Evolutionary conservation across 108 stramenopile genomes (phyloP).

Genomic region (Schizochytrium sp.): DNA sequence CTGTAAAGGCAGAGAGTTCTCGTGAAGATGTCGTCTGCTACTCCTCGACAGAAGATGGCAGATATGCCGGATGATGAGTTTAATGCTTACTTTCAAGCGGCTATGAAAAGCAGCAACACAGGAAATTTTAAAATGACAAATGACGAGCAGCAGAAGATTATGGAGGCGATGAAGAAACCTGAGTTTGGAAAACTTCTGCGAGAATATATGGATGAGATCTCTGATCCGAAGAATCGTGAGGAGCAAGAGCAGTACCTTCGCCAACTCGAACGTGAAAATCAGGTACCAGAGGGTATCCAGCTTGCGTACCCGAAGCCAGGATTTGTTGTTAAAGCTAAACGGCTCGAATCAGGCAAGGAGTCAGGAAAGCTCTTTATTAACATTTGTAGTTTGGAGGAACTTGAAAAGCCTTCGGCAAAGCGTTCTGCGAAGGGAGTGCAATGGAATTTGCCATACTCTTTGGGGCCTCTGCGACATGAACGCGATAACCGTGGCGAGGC

Average conservation of each 20-base stretch:
- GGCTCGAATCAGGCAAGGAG: slow-evolving; percentile 51
- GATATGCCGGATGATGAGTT: slow-evolving; percentile 53
- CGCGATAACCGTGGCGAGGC: slow-evolving; percentile 69
- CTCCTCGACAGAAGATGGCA: not conserved
- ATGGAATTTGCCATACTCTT: slow-evolving; percentile 76
- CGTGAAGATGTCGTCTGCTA: not conserved
- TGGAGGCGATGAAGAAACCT: slow-evolving; percentile 74
- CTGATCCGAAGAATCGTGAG: slow-evolving; percentile 76
- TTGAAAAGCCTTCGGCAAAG: slow-evolving; percentile 66
- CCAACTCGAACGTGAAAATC: slow-evolving; percentile 72
- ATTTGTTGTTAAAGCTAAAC: slow-evolving; percentile 76
- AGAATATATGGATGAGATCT: slow-evolving; percentile 77
- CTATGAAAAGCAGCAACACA: not conserved
- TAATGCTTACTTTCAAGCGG: slow-evolving; percentile 14
- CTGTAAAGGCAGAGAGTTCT: not conserved
- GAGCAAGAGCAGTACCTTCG: slow-evolving; percentile 79
- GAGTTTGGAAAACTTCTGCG: slow-evolving; percentile 76
- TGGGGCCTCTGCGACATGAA: slow-evolving; percentile 79
- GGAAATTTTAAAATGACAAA: slow-evolving; percentile 54
- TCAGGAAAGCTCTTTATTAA: slow-evolving; percentile 79
- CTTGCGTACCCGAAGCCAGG: slow-evolving; percentile 72
- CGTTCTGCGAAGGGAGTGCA: slow-evolving; percentile 51
- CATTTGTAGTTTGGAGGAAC: slow-evolving; percentile 70
- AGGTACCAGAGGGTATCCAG: slow-evolving; percentile 74
- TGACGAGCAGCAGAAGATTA: slow-evolving; percentile 66